Evolutionary conservation across 257 asterid genomes (phyloP).

Genomic region (Asclepias syriaca): DNA sequence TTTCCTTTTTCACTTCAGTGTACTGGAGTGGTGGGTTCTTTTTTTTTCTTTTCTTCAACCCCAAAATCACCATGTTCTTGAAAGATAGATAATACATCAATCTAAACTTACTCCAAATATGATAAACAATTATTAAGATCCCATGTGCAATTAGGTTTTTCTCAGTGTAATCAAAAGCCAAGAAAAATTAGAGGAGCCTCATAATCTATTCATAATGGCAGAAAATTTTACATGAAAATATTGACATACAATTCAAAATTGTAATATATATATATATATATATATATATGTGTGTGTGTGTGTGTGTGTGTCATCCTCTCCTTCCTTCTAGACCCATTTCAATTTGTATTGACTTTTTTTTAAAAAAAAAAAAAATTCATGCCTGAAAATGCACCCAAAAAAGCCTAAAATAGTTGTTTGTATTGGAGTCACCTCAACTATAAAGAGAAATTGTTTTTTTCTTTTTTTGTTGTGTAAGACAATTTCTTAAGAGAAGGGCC

Average conservation of each 20-base stretch:
- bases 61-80: conserved; percentile 66
- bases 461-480: conserved; percentile 34
- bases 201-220: not conserved
- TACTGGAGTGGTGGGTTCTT: conserved; percentile 21
- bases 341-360: conserved; percentile 11
- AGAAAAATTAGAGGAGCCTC: not conserved
- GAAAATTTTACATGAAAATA: not conserved
- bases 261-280: not conserved
- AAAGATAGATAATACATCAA: conserved; percentile 43
- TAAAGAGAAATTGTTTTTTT: conserved; percentile 4
- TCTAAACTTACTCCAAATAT: conserved; percentile 29
- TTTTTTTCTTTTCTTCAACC: conserved; percentile 29
- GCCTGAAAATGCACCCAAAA: conserved; percentile 25
- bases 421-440: conserved; percentile 64
- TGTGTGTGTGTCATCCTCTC: not conserved
- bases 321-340: not conserved
- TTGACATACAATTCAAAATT: not conserved
- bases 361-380: too few species aligned
- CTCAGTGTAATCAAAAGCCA: not conserved
- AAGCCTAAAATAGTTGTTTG: conserved; percentile 21
- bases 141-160: conserved; percentile 37
- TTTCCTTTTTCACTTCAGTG: conserved; percentile 22
- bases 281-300: too few species aligned
- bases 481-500: conserved; percentile 37
- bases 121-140: conserved; percentile 41